These are phyloP conservation scores for Russula ochroleuca DNA, from an alignment of 768 basidiomycete genomes.

Conservation along the genomic window DNA sequence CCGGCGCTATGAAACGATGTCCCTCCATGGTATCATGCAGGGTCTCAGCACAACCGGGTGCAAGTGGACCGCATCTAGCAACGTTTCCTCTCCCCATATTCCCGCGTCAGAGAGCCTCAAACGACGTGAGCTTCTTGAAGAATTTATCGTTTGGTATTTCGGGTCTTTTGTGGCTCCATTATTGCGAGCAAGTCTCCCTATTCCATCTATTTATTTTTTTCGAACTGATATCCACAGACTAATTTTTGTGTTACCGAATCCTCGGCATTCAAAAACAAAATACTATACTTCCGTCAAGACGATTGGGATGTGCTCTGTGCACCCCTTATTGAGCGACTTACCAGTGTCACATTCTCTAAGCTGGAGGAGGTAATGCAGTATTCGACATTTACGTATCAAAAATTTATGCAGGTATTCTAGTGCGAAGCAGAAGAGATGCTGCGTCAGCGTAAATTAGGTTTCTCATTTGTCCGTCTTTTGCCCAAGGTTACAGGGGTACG, in stretches of 20 bases:
- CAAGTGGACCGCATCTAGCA: constrained; percentile 65
- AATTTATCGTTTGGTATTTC: constrained; percentile 94
- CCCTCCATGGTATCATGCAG: constrained; percentile 73
- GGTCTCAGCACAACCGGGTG: constrained; percentile 70
- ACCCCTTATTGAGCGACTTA: constrained; percentile 76
- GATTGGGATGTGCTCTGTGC: constrained; percentile 84
- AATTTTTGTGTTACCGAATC: constrained; percentile 95
- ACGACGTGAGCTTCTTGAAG: constrained; percentile 74
- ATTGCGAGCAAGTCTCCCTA: constrained; percentile 53
- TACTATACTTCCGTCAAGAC: constrained; percentile 91
- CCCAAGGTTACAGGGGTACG: constrained; percentile 95
- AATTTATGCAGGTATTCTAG: constrained; percentile 37
- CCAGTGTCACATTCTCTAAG: constrained; percentile 61
- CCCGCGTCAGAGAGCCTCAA: constrained; percentile 67
- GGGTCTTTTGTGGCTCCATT: constrained; percentile 78
- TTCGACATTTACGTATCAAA: not conserved
- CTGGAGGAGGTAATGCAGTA: constrained; percentile 54
- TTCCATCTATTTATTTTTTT: not conserved
- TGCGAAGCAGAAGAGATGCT: constrained; percentile 60
- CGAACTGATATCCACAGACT: constrained; percentile 48
- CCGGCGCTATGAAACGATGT: constrained; percentile 77
- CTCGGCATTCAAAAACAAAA: constrained; percentile 71
- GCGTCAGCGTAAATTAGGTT: constrained; percentile 70
- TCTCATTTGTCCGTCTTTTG: constrained; percentile 80
- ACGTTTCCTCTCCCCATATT: constrained; percentile 40